phyloP scores from a whole-genome alignment of 2,329 filamentous ascomycete species.

The Phoma sp. region DNA sequence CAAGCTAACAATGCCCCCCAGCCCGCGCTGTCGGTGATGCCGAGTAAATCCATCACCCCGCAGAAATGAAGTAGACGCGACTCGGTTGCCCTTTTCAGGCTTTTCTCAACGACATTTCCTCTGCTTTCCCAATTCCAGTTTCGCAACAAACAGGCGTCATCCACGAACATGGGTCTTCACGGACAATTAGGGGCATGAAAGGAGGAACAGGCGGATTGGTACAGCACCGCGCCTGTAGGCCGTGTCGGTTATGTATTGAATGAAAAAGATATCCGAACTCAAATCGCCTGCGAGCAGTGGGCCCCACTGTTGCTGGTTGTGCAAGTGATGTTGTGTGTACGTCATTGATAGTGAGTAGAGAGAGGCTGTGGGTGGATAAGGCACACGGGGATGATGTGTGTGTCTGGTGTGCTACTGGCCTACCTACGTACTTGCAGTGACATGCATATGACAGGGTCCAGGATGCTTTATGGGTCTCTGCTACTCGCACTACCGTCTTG shows the following conservation, averaged over 20 bases:
- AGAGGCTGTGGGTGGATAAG: not conserved
- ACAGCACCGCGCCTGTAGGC: conserved; percentile 31
- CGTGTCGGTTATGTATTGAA: conserved; percentile 46
- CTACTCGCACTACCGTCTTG: too few species aligned
- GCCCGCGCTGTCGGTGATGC: conserved; percentile 47
- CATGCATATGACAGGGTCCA: too few species aligned
- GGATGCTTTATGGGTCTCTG: too few species aligned
- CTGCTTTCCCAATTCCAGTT: conserved; percentile 40
- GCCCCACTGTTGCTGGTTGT: not conserved
- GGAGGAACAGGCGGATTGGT: conserved; percentile 34
- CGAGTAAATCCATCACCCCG: conserved; percentile 39
- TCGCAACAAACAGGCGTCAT: conserved; percentile 36
- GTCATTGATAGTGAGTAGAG: not conserved
- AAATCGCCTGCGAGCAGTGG: not conserved
- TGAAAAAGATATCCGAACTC: conserved; percentile 42
- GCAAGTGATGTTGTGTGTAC: not conserved
- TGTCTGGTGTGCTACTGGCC: too few species aligned
- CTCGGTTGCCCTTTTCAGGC: conserved; percentile 35
- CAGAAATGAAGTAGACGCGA: conserved; percentile 32
- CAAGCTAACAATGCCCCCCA: conserved; percentile 27
- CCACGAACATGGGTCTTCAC: conserved; percentile 40
- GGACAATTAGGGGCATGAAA: conserved; percentile 36
- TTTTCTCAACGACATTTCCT: conserved; percentile 42
- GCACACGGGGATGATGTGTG: too few species aligned
- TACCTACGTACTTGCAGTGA: too few species aligned